Conservation (phyloP, 2,329 filamentous ascomycete species). For the Monosporascus sp. region DNA sequence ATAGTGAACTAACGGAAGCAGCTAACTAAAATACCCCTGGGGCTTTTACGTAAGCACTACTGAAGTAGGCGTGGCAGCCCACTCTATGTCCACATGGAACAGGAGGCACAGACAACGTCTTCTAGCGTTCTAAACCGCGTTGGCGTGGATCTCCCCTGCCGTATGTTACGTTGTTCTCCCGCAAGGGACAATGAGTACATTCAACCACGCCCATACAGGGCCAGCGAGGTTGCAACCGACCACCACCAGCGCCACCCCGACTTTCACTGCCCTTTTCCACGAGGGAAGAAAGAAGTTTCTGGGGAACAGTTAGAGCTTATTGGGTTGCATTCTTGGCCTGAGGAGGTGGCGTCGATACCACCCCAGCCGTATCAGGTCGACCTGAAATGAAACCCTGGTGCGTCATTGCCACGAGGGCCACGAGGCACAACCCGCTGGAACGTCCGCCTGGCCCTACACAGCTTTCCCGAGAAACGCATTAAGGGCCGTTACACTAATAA, state of each 20-base stretch:
- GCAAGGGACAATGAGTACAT: background rate
- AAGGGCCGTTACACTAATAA: too few relatives aligned
- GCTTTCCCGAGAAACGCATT: too few relatives aligned
- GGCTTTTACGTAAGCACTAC: too few relatives aligned
- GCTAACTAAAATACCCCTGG: too few relatives aligned
- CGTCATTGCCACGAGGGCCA: background rate
- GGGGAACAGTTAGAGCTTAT: too few relatives aligned
- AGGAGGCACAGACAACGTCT: background rate
- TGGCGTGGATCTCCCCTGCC: background rate
- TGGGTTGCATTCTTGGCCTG: background rate
- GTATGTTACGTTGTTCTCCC: background rate
- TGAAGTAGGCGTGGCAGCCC: too few relatives aligned
- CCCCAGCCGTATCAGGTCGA: background rate
- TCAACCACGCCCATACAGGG: background rate
- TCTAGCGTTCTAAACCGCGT: background rate
- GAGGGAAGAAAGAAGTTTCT: too few relatives aligned
- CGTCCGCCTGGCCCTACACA: too few relatives aligned
- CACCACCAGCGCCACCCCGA: background rate
- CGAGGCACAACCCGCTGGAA: background rate
- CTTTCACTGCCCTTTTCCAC: too few relatives aligned
- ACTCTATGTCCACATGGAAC: too few relatives aligned
- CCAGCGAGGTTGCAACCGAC: background rate
- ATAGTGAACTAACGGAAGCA: too few relatives aligned
- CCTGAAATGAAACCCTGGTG: background rate
- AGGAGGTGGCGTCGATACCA: background rate